Conservation (phyloP, 2,329 filamentous ascomycete species). For the Didymella keratinophila region DNA sequence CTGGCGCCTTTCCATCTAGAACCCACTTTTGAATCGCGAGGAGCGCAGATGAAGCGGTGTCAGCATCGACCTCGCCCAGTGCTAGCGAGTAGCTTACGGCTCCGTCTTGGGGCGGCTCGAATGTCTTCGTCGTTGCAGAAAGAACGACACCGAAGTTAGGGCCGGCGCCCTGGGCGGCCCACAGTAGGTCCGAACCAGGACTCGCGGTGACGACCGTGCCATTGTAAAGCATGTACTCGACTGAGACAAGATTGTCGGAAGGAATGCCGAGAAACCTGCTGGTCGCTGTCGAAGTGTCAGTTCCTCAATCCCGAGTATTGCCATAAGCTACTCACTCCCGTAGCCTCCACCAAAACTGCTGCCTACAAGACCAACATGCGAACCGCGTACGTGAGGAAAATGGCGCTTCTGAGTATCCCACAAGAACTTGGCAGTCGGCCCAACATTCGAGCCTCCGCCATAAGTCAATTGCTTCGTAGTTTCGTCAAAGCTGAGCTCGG, state of each 20-base stretch:
- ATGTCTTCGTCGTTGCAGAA: slow-evolving; percentile 22
- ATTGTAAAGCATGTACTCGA: slow-evolving; percentile 26
- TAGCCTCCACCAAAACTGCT: slow-evolving; percentile 22
- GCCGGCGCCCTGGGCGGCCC: slow-evolving; percentile 26
- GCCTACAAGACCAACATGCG: slow-evolving; percentile 21
- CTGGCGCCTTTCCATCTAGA: slow-evolving; percentile 16
- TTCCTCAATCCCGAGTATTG: neutral
- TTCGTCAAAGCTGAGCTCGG: slow-evolving; percentile 21
- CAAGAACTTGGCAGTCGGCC: slow-evolving; percentile 20
- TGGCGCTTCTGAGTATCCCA: slow-evolving; percentile 17
- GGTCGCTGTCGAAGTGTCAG: slow-evolving; percentile 5
- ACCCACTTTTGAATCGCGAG: slow-evolving; percentile 27
- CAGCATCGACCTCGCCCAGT: slow-evolving; percentile 3
- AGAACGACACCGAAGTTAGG: slow-evolving; percentile 22
- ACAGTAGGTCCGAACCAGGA: slow-evolving; percentile 19
- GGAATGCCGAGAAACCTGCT: slow-evolving; percentile 20
- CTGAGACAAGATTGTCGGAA: slow-evolving; percentile 21
- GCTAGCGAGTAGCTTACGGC: slow-evolving; percentile 21
- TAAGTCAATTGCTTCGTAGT: slow-evolving; percentile 24
- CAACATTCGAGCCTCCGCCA: slow-evolving; percentile 21
- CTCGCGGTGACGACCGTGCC: slow-evolving; percentile 18
- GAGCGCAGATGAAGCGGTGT: slow-evolving; percentile 17
- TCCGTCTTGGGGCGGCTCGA: slow-evolving; percentile 12
- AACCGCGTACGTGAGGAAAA: slow-evolving; percentile 23
- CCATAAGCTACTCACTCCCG: slow-evolving; percentile 2